Base-by-base conservation (phyloP, 2,329 filamentous ascomycete genomes). In the Botrytis byssoidea region DNA sequence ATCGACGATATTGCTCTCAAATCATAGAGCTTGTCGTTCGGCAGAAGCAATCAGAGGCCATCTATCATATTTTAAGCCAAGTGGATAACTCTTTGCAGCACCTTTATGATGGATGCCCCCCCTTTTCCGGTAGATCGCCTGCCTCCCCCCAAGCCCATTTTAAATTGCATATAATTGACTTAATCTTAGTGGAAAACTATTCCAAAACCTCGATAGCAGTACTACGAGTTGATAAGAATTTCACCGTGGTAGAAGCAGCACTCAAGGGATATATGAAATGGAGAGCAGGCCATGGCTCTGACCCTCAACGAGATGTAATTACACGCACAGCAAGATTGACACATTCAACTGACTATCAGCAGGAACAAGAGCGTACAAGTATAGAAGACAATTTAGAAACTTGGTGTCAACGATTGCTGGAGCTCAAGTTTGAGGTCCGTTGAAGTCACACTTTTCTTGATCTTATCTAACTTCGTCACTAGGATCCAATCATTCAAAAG, bases 221-320 rank as follows among this genome's bases (percentile, higher is more conserved):
- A 4, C 86, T 99, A 72, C 90, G 90, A 42, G 91, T 97, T 3
- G 96, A 99, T 81, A 92, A 94, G 0, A 92, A 97, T 77, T 95
- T 95, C 78, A 94, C 93, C 0, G 92, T 97, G 37, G 92, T 98
- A 3, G 93, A 98, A 80, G 92, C 94, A 40, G 92, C 93, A 1
- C 84, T 98, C 44, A 97, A 95, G 81, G 96, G 95, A 1, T 97
- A 95, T 77, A 89, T 91, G 77, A 95, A 93, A 81, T 97, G 94
- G 93, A 87, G 86, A 76, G 82, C 84, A 29, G 81, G 80, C 0
- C 86, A 86, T 78, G 87, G 86, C 37, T 83, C 84, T 74, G 84
- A 86, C 63, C 85, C 86, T 3, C 84, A 87, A 76, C 81, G 86
- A 79, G 79, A 80, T 74, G 79, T 80, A 76, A 66, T 32, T 22